These are phyloP conservation scores for Chalaropsis ovoidea DNA, from an alignment of 2,329 filamentous ascomycete species.

Conservation along the genomic window DNA sequence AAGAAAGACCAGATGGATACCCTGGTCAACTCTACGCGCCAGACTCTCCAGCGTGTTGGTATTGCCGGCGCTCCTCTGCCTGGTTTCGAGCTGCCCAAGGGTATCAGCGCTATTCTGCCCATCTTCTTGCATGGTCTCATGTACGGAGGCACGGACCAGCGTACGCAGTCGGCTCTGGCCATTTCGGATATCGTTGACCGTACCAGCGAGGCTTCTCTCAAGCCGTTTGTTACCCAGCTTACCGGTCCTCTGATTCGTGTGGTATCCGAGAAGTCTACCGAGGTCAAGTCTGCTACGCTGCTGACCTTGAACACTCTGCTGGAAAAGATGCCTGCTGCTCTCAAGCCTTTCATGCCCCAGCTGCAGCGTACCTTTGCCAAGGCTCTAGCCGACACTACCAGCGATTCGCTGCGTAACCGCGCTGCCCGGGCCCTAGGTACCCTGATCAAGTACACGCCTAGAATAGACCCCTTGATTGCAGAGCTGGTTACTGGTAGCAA, in stretches of 20 bases:
- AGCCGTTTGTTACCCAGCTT: conserved; percentile 93
- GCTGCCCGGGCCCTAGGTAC: conserved; percentile 92
- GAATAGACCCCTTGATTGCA: conserved; percentile 84
- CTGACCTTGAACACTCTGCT: conserved; percentile 88
- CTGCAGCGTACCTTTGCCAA: conserved; percentile 95
- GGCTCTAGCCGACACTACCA: conserved; percentile 84
- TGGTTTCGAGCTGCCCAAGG: conserved; percentile 88
- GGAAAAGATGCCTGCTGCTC: conserved; percentile 88
- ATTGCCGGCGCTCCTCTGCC: conserved; percentile 74
- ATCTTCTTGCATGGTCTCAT: conserved; percentile 97
- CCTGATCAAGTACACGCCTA: conserved; percentile 86
- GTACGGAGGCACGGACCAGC: conserved; percentile 88
- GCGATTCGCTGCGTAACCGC: conserved; percentile 73
- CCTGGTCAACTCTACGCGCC: conserved; percentile 73
- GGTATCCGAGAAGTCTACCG: conserved; percentile 88
- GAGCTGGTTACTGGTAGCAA: conserved; percentile 94
- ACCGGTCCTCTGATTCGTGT: conserved; percentile 96
- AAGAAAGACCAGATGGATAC: conserved; percentile 98
- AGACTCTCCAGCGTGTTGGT: conserved; percentile 78
- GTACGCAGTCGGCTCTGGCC: conserved; percentile 80
- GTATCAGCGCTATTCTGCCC: conserved; percentile 88
- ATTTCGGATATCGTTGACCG: conserved; percentile 95
- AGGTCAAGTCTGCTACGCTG: conserved; percentile 91
- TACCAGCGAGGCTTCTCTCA: conserved; percentile 75
- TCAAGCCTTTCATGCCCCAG: conserved; percentile 95